Percentiles rank a stretch among this genome's conserved stretches.
These are phyloP conservation scores for Trichoderma afroharzianum DNA, from an alignment of 2,329 filamentous ascomycete genomes.

Conservation along the genomic window DNA sequence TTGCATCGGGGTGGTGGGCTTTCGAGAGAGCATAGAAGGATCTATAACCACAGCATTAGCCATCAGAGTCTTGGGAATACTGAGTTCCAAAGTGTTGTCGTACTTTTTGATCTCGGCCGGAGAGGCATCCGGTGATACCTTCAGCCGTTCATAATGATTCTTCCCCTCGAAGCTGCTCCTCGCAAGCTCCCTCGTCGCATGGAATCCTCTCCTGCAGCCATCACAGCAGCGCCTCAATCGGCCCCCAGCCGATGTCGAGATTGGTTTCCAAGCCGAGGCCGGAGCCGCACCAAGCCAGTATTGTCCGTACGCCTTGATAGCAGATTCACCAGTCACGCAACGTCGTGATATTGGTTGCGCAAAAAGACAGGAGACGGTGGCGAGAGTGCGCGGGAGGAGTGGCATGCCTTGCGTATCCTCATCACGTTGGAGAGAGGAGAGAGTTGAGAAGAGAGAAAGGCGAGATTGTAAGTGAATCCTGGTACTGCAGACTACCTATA, in stretches of 20 bases:
- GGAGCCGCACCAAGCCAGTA: background rate
- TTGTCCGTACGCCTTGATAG: background rate
- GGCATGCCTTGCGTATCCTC: constrained; percentile 53
- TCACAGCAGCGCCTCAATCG: constrained; percentile 17
- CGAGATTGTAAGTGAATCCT: background rate
- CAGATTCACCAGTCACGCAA: background rate
- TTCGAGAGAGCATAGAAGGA: constrained; percentile 92
- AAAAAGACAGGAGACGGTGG: constrained; percentile 10
- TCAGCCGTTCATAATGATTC: constrained; percentile 81
- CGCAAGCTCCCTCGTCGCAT: constrained; percentile 19
- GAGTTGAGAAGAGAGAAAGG: background rate
- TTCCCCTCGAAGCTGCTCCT: constrained; percentile 27
- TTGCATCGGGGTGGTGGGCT: constrained; percentile 86
- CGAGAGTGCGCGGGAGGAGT: constrained; percentile 34
- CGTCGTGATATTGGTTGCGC: constrained; percentile 1
- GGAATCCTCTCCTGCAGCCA: constrained; percentile 22
- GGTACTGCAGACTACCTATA: background rate
- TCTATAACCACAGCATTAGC: constrained; percentile 31
- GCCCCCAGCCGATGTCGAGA: background rate
- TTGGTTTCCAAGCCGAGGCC: background rate
- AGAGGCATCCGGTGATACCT: constrained; percentile 66
- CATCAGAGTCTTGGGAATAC: background rate
- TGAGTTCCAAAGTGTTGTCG: background rate
- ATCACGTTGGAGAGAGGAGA: constrained; percentile 37
- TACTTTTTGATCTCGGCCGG: constrained; percentile 81